Base-by-base conservation (phyloP, 495 filamentous ascomycete genomes). In the Penicillium dipodomyicola region DNA sequence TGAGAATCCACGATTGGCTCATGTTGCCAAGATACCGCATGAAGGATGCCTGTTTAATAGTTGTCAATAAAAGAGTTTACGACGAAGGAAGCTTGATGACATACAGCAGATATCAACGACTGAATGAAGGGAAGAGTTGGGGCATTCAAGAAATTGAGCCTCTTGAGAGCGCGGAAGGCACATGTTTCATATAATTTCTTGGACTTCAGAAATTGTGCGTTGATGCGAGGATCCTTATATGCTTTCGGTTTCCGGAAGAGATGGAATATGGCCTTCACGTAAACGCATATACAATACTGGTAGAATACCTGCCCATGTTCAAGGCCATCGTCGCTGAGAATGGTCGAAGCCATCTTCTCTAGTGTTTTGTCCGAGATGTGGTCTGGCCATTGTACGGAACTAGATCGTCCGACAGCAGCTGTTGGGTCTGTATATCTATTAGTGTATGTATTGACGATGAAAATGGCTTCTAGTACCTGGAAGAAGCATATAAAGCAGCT, bases 401-500 rank as follows among this genome's bases (percentile, higher is more conserved):
- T 29, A 11, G 54, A 48, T 17, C 43, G 33, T 19, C 48, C 54
- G 29, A 20, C 20, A 14, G 46, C 23, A 23, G 40, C 29, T 2
- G 52, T 43, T 10, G 52, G 58, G 14, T 62, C 62, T 68, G 33
- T 30, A 30, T 27, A 11, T 29, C 22, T 27, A 35, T 67, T 57
- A 61, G 56, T 29, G 15, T 9, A 23, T 37, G 5, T 11, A 1
- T 5, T 8, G 10, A 8, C 37, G 11, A 15, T 9, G 0, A 39
- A 49, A 0, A 0, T 23, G 15, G n/a, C 5, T 30, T 19, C 22
- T 27, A 1, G 23, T 61, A 71, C 68, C 64, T 58, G 32, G 54
- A 44, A 71, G 56, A 48, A 71, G 64, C 66, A 71, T 69, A 19
- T 60, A 67, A 11, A 67, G 45, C 19, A 69, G 29, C 45, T 71